These are phyloP conservation scores for Knufia fluminis DNA, from an alignment of 2,329 filamentous ascomycete species.

Conservation along the genomic window DNA sequence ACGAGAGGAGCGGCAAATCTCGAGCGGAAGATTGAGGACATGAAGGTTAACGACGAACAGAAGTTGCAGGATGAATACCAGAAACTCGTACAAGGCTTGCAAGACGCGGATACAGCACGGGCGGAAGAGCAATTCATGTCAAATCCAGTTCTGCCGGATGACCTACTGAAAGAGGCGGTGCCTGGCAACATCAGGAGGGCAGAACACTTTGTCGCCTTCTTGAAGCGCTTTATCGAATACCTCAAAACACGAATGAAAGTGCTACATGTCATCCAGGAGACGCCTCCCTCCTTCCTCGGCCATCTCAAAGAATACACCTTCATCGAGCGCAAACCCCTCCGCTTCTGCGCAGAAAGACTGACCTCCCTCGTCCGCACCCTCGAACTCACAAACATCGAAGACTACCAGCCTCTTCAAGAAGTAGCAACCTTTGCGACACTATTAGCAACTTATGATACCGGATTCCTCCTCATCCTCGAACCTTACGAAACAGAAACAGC, in stretches of 20 bases:
- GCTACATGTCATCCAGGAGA: constrained; percentile 92
- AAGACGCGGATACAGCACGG: constrained; percentile 77
- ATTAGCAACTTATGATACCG: constrained; percentile 92
- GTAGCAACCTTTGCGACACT: constrained; percentile 95
- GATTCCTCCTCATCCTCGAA: constrained; percentile 91
- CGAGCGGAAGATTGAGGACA: constrained; percentile 81
- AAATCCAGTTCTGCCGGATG: constrained; percentile 87
- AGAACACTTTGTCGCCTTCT: constrained; percentile 89
- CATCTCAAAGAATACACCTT: constrained; percentile 94
- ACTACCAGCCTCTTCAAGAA: constrained; percentile 93
- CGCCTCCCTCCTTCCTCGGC: constrained; percentile 81
- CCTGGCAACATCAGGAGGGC: constrained; percentile 93
- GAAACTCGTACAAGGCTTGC: constrained; percentile 84
- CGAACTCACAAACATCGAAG: constrained; percentile 94
- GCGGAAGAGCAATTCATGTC: constrained; percentile 96
- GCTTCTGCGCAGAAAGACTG: constrained; percentile 86
- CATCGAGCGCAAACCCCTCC: constrained; percentile 89
- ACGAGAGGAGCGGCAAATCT: constrained; percentile 84
- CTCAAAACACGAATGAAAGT: constrained; percentile 98
- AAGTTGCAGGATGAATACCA: constrained; percentile 93
- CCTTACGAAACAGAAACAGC: constrained; percentile 93
- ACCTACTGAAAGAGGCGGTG: constrained; percentile 88
- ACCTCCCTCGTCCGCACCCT: constrained; percentile 91
- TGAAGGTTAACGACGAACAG: constrained; percentile 90
- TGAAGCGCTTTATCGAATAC: constrained; percentile 96